Base-by-base conservation (phyloP, 495 filamentous ascomycete species). In the Amniculicola lignicola region DNA sequence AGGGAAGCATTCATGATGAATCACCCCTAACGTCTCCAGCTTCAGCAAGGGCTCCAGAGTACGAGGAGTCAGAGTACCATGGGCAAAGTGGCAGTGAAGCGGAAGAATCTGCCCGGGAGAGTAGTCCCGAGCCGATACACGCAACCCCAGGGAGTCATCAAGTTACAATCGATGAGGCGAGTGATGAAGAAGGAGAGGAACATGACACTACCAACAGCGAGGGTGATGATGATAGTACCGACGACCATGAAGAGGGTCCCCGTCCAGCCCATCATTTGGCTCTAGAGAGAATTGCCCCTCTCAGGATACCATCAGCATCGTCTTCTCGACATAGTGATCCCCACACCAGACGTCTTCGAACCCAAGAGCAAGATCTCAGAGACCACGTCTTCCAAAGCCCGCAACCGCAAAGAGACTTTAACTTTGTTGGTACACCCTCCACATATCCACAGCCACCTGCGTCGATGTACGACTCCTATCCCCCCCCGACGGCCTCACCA, bases 171-270 rank as follows among this genome's bases (percentile, higher is more conserved):
- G 59, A 62, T 0, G 53, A 49, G 15, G 54, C 53, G 14, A 33
- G 43, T 5, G 43, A 55, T 15, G 49, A 55, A 5, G 56, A 56
- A 21, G 53, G 53, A 18, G 56, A 60, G 11, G 54, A 36, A 11
- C 15, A 51, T 2, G 55, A 60, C 10, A 31, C 55, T 59, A 41
- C 71, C 71, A 15, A 74, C 7, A 3, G 61, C 68, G 22, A 68
- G 42, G 46, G 59, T 68, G 15, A 67, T 11, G 14, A 69, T 16
- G 42, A 62, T 55, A 51, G 72, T 71, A 19, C 72, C 12, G 4
- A 66, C 67, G 22, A 70, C 11, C 9, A 29, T 10, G 1, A 36
- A 27, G 16, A 46, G 2, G 5, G 19, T 12, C 36, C 29, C 12
- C 4, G 18, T 29, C 55, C 45, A 21, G 31, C 44, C 5, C 47